Percentiles rank a stretch among this genome's conserved stretches.
These are phyloP conservation scores for Xanthoconium stramineum DNA, from an alignment of 768 basidiomycete genomes.

Conservation along the genomic window DNA sequence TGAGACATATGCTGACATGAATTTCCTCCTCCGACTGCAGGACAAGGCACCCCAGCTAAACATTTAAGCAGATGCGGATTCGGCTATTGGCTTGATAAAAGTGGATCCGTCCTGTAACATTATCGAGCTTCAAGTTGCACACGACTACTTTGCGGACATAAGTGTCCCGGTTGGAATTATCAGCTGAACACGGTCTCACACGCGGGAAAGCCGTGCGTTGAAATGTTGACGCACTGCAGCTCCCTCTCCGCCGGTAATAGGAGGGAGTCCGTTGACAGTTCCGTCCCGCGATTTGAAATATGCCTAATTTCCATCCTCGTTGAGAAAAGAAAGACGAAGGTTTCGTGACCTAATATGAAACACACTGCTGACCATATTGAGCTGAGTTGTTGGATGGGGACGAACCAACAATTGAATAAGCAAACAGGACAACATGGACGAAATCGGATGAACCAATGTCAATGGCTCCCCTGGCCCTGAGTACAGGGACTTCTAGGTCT, in stretches of 20 bases:
- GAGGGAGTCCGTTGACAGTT: conserved; percentile 45
- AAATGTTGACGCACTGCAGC: no score
- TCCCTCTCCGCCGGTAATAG: not conserved
- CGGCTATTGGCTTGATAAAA: conserved; percentile 6
- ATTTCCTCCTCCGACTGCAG: conserved; percentile 43
- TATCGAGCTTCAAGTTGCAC: conserved; percentile 41
- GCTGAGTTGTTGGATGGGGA: not conserved
- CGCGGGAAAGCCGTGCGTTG: no score
- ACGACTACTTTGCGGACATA: conserved; percentile 17
- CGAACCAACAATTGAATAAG: not conserved
- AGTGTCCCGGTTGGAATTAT: conserved; percentile 31
- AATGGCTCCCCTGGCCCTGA: no score
- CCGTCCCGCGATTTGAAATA: conserved; percentile 54
- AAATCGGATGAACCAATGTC: no score
- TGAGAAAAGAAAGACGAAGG: not conserved
- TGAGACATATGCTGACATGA: conserved; percentile 42
- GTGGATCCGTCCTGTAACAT: conserved; percentile 40
- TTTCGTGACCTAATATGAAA: not conserved
- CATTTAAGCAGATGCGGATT: no score
- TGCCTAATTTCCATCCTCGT: conserved; percentile 10
- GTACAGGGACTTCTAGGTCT: no score
- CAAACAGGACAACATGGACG: no score
- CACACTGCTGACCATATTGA: conserved; percentile 26
- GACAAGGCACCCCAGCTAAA: conserved; percentile 12
- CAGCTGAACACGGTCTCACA: not conserved